Conservation (phyloP, 2,329 filamentous ascomycete genomes). For the Diaporthe citrichinensis region DNA sequence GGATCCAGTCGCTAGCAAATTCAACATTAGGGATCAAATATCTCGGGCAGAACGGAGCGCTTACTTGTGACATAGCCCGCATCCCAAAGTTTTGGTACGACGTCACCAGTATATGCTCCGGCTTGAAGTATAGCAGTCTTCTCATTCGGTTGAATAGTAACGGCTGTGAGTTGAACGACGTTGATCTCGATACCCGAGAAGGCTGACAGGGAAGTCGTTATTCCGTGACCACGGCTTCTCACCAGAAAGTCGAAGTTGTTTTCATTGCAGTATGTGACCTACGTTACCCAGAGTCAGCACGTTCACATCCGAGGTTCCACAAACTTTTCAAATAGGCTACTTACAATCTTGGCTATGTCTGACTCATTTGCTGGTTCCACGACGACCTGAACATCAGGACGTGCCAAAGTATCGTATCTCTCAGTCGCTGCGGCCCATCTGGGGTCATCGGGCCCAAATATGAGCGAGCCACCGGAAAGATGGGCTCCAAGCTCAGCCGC, state of each 20-base stretch:
- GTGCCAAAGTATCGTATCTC: background rate
- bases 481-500: no score
- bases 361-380: background rate
- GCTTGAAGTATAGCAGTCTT: background rate
- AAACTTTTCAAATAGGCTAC: no score
- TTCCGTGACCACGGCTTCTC: background rate
- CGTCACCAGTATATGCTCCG: background rate
- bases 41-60: background rate
- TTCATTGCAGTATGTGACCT: background rate
- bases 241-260: background rate
- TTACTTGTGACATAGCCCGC: background rate
- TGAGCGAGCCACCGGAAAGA: background rate
- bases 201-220: background rate
- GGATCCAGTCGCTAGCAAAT: no score
- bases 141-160: background rate
- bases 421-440: background rate
- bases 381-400: background rate
- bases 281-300: no score
- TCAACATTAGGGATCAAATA: no score
- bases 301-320: no score
- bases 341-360: background rate
- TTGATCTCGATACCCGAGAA: no score
- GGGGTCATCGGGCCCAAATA: background rate
- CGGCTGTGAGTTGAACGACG: background rate
- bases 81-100: background rate